Evolutionary conservation across 129 eudicot genomes (phyloP).

Genomic region (Flaveria ramosissima): DNA sequence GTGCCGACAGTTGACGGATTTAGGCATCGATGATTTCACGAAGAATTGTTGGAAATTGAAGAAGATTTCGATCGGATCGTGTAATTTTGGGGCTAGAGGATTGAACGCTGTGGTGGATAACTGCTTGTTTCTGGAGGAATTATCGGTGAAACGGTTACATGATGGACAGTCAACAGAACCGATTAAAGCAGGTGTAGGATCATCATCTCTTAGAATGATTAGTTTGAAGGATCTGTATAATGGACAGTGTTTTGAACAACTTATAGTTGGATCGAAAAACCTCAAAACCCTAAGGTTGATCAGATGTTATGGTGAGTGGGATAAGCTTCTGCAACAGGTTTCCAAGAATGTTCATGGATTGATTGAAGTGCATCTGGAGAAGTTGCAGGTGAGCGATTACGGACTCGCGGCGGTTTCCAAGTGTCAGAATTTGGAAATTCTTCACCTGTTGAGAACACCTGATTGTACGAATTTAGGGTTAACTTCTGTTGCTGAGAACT

Average conservation of each 20-base stretch:
- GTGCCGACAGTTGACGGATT: slow-evolving; percentile 52
- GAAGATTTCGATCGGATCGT: slow-evolving; percentile 68
- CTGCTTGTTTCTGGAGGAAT: slow-evolving; percentile 55
- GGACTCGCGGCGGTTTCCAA: slow-evolving; percentile 47
- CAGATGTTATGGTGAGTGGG: slow-evolving; percentile 77
- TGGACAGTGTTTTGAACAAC: slow-evolving; percentile 62
- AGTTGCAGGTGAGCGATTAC: slow-evolving; percentile 62
- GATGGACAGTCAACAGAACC: slow-evolving; percentile 44
- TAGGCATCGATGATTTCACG: slow-evolving; percentile 48
- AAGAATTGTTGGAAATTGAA: slow-evolving; percentile 53
- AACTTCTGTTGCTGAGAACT: slow-evolving; percentile 46
- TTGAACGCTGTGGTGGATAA: slow-evolving; percentile 59
- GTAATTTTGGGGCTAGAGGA: slow-evolving; percentile 66
- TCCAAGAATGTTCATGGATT: slow-evolving; percentile 39
- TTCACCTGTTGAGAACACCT: slow-evolving; percentile 68
- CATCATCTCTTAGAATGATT: slow-evolving; percentile 39
- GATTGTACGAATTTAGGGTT: slow-evolving; percentile 67
- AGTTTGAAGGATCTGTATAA: slow-evolving; percentile 61
- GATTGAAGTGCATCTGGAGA: slow-evolving; percentile 64
- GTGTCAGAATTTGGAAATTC: slow-evolving; percentile 52
- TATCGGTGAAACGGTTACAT: slow-evolving; percentile 58
- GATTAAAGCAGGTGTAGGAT: slow-evolving; percentile 51
- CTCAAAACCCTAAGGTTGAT: slow-evolving; percentile 49
- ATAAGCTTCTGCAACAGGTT: slow-evolving; percentile 46
- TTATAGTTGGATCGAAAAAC: slow-evolving; percentile 54